Evolutionary conservation across 164 flowering plant species (phyloP), one percentile per base, ranked within the genome.

Genomic region (Berberis thunbergii): DNA sequence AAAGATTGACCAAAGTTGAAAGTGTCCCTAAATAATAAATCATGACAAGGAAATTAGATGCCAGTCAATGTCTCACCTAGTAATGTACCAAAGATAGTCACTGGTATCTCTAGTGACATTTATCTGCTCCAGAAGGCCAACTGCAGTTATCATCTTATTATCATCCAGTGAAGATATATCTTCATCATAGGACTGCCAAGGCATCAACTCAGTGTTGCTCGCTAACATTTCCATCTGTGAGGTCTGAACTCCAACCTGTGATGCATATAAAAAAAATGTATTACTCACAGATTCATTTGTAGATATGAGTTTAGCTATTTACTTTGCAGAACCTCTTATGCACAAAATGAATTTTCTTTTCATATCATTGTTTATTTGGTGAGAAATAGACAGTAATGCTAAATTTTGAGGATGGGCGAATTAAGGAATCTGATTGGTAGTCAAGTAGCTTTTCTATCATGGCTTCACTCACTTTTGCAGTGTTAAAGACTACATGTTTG

Each of bases 31-130:
- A 26, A 52, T 10, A 11, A 52, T 11, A 52, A 3, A 26, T 52
- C n/a, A 26, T 52, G 54, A 52, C 11, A 52, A 4, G 54, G 3
- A 10, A 57, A 6, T 4, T 57, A 40, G 45, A 41, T 42, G 60
- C 2, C 8, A 40, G 4, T 8, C 8, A 40, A 4, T 8, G 41
- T 44, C 83, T 79, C 64, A 95, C 99, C 87, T 88, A 5, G 98
- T 89, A 62, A 79, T 82, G 81, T 95, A 91, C 99, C 98, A 95
- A 41, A 95, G 77, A 66, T 95, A 95, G 69, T 95, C 99, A 67
- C 82, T 95, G 45, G 69, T 63, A 72, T 91, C 99, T 73, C 96
- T 83, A 6, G 99, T 95, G 50, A 89, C 75, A 77, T 85, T 91
- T 54, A 91, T 64, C 78, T 95, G 98, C 70, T 95, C 99, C 73